A percentile compares a stretch with the other conserved stretches of the same genome.
Evolutionary conservation across 2,329 filamentous ascomycete species (phyloP).

Genomic region (Chrysosphaeria jannelii): DNA sequence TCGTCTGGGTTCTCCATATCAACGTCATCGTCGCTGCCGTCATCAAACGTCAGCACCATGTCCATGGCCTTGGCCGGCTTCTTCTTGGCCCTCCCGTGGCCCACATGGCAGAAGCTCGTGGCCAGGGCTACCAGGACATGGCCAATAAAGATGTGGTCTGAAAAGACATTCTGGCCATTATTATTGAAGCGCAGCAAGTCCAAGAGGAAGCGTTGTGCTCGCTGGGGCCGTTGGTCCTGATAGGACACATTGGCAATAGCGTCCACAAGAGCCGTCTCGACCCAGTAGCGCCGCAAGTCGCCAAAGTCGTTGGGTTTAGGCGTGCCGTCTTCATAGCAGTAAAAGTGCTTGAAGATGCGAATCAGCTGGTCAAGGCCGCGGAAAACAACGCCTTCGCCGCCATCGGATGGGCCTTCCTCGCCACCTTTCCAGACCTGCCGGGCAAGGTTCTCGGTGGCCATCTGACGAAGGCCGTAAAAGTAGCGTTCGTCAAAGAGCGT

Average conservation of each 20-base stretch:
- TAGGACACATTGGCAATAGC: conserved; percentile 58
- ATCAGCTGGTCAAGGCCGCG: conserved; percentile 31
- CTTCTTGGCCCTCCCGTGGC: too few species aligned
- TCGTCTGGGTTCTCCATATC: too few species aligned
- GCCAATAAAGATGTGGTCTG: conserved; percentile 70
- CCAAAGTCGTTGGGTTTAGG: conserved; percentile 75
- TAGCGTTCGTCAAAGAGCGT: conserved; percentile 81
- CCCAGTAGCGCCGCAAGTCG: conserved; percentile 56
- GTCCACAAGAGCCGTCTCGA: conserved; percentile 57
- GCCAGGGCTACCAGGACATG: conserved; percentile 37
- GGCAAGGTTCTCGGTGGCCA: conserved; percentile 53
- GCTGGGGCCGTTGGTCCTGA: conserved; percentile 45
- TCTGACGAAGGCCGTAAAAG: conserved; percentile 69
- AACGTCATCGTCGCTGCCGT: conserved; percentile 6
- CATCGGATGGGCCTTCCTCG: background rate
- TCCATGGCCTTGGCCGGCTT: conserved; percentile 8
- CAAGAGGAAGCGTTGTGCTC: conserved; percentile 57
- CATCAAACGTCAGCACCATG: conserved; percentile 11
- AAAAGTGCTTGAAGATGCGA: conserved; percentile 64
- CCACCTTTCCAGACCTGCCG: conserved; percentile 25
- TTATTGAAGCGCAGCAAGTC: conserved; percentile 85
- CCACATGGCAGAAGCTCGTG: conserved; percentile 27
- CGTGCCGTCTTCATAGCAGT: conserved; percentile 56
- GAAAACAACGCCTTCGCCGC: conserved; percentile 2
- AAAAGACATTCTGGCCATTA: conserved; percentile 67